Conservation (phyloP, 2,329 filamentous ascomycete species). For the Arthrobotrys megalospora region DNA sequence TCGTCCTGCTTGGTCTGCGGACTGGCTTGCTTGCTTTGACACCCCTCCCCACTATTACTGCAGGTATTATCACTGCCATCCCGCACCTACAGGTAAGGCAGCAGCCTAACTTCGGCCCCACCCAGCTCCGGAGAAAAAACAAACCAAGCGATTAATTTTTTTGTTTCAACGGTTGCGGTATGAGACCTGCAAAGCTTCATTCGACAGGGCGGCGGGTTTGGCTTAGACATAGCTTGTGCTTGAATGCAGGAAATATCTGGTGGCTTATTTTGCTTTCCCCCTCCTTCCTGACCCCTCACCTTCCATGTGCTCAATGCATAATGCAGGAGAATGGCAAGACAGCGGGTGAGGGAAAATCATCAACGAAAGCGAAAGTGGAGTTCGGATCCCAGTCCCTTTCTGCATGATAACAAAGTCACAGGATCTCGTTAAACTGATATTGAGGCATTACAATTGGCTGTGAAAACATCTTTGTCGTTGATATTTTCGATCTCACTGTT, state of each 20-base stretch:
- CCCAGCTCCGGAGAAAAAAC: conserved; percentile 54
- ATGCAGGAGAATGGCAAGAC: conserved; percentile 57
- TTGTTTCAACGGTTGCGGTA: conserved; percentile 32
- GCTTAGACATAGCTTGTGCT: conserved; percentile 40
- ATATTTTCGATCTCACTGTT: conserved; percentile 18
- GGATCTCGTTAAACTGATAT: conserved; percentile 59
- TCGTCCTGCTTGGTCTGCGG: conserved; percentile 29
- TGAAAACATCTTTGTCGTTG: conserved; percentile 1
- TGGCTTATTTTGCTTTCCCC: conserved; percentile 28
- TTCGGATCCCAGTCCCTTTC: conserved; percentile 43
- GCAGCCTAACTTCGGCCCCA: conserved; percentile 61
- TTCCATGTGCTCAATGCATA: conserved; percentile 57
- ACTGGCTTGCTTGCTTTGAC: conserved; percentile 33
- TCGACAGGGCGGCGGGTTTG: conserved; percentile 23
- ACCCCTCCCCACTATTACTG: conserved; percentile 58
- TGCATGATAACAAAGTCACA: conserved; percentile 61
- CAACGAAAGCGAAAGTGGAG: conserved; percentile 51
- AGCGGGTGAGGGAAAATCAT: conserved; percentile 53
- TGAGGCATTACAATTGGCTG: conserved; percentile 55
- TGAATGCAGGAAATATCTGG: conserved; percentile 30
- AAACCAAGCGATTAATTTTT: conserved; percentile 28
- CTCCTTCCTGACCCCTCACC: conserved; percentile 53
- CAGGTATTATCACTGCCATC: conserved; percentile 61
- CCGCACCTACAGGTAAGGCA: conserved; percentile 61
- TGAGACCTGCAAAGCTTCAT: conserved; percentile 53